Base-by-base conservation (phyloP, 495 filamentous ascomycete species). In the Mytilinidion resinicola region DNA sequence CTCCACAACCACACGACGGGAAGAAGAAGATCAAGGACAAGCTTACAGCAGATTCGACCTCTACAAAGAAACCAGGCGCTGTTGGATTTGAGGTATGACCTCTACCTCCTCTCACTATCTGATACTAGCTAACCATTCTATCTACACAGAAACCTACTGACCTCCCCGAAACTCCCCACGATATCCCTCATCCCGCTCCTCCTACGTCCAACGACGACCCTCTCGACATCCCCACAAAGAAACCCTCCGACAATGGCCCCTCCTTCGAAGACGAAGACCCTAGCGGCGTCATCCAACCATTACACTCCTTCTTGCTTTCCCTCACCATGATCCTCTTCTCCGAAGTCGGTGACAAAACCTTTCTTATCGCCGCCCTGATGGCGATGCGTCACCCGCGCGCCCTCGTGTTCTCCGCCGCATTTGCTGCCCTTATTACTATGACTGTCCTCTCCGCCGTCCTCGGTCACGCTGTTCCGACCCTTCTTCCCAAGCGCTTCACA, bases 341-440 rank as follows among this genome's bases (percentile, higher is more conserved):
- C 60, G 93, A 98, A 70, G 85, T 98, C 69, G 93, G 93, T 57
- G 93, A 98, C 81, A 98, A 98, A 72, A 98, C 93, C 0, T 98
- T 98, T 75, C 79, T 98, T 41, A 90, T 98, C 43, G 93, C 93
- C 12, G 93, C 93, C 21, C 80, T 98, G 19, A 98, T 98, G 93
- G 93, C 93, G 1, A 98, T 98, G 93, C 90, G 96, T 63, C 91
- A 98, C 69, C 87, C 93, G 43, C 89, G 92, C 35, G 71, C 96
- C 53, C 78, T 96, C 11, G 95, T 98, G 42, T 98, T 97, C 75
- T 84, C 88, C 8, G 90, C 93, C 6, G 93, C 93, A n/a, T 90
- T 97, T 65, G 79, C 83, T 59, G 95, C 93, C 20, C 75, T 98
- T 51, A 82, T 95, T 53, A 80, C 84, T 69, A 98, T 98, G 93